phyloP scores from a whole-genome alignment of 2,329 filamentous ascomycete genomes.

The Trichoderma sp. region DNA sequence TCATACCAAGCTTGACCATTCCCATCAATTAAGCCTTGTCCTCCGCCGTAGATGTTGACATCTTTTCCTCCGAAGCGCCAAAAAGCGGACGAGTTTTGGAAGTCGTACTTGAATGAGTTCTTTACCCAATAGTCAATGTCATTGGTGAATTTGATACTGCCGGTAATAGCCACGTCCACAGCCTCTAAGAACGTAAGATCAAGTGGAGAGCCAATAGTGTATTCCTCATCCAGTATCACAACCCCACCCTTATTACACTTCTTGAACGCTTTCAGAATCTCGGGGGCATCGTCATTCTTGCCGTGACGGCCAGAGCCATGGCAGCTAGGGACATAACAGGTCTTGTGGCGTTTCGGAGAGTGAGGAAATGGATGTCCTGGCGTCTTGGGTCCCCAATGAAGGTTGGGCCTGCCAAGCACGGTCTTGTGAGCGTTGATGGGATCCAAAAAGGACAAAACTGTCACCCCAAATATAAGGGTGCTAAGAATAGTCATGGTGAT shows the following conservation, averaged over 20 bases:
- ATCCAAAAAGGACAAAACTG: not conserved
- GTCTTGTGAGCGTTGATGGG: not conserved
- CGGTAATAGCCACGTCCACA: not conserved
- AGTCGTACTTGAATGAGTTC: slow-evolving; percentile 6
- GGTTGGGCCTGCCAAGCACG: not conserved
- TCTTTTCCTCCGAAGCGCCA: slow-evolving; percentile 7
- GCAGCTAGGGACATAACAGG: not conserved
- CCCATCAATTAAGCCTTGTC: not conserved
- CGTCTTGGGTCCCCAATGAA: slow-evolving; percentile 9
- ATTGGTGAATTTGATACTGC: not conserved
- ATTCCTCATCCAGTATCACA: not conserved
- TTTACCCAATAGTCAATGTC: slow-evolving; percentile 1
- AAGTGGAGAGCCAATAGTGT: not conserved
- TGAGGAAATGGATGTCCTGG: slow-evolving; percentile 1
- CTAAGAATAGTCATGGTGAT: not conserved
- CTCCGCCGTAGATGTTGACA: slow-evolving; percentile 3
- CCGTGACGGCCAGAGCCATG: not conserved
- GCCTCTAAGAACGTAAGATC: not conserved
- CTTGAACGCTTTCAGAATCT: not conserved
- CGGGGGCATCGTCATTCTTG: not conserved
- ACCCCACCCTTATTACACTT: not conserved
- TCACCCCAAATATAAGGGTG: not conserved
- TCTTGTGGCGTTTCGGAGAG: slow-evolving; percentile 3
- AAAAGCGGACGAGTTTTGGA: slow-evolving; percentile 1
- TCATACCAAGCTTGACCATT: slow-evolving; percentile 10